These are phyloP conservation scores for Skeletonema tropicum DNA, from an alignment of 108 stramenopile genomes.

Conservation along the genomic window DNA sequence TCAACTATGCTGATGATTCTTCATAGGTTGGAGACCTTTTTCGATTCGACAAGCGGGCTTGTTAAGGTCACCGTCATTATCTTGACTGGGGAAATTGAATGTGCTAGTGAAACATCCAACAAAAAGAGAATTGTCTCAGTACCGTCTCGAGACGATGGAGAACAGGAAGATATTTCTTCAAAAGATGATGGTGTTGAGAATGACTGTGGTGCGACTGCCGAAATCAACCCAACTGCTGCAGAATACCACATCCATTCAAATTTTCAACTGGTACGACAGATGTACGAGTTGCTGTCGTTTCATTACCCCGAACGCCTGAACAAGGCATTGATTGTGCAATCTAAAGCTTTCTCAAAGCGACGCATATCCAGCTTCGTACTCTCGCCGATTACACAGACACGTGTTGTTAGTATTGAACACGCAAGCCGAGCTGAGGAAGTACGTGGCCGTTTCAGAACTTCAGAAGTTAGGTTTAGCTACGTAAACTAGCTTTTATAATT, in stretches of 20 bases:
- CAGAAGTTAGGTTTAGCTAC: background rate
- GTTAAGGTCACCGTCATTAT: constrained; percentile 58
- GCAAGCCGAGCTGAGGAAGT: constrained; percentile 42
- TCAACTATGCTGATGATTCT: constrained; percentile 60
- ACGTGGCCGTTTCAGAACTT: constrained; percentile 49
- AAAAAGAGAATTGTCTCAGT: constrained; percentile 6
- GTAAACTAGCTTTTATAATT: background rate
- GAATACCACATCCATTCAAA: constrained; percentile 62
- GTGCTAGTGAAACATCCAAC: constrained; percentile 1
- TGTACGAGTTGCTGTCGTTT: constrained; percentile 38
- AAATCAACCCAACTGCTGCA: constrained; percentile 39
- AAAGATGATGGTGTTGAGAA: constrained; percentile 10
- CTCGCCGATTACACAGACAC: constrained; percentile 31
- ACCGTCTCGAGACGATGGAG: background rate
- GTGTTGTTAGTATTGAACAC: constrained; percentile 46
- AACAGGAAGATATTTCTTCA: background rate
- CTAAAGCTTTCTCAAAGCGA: constrained; percentile 36
- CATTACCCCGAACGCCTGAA: constrained; percentile 76
- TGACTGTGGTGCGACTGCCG: constrained; percentile 31
- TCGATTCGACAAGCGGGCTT: constrained; percentile 22
- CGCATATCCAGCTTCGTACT: constrained; percentile 12
- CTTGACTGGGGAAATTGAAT: constrained; percentile 41
- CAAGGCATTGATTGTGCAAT: constrained; percentile 56
- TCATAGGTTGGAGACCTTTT: constrained; percentile 59
- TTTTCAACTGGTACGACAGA: constrained; percentile 30